phyloP scores from a whole-genome alignment of 2,329 filamentous ascomycete species.

The Microascus cirrosus region DNA sequence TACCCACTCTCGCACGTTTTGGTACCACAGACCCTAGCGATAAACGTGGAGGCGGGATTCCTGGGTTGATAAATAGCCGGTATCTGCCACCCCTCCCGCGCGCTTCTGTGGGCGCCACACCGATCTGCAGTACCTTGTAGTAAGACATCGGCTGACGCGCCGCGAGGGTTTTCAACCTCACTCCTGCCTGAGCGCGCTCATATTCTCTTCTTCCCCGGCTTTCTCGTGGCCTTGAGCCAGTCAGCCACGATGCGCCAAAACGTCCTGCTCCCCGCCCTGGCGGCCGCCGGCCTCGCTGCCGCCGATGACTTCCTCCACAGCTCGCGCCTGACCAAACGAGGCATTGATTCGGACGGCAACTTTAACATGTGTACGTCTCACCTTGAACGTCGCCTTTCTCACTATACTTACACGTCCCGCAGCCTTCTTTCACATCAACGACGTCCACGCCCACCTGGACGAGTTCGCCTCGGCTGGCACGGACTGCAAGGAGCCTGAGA shows the following conservation, averaged over 20 bases:
- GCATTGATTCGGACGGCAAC: slow-evolving; percentile 33
- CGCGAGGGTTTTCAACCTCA: neutral
- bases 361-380: slow-evolving; percentile 36
- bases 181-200: neutral
- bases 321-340: slow-evolving; percentile 35
- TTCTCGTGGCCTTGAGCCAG: neutral
- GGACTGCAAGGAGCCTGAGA: slow-evolving; percentile 43
- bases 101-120: neutral
- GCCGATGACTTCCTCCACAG: slow-evolving; percentile 38
- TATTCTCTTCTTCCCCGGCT: neutral
- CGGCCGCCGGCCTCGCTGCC: slow-evolving; percentile 15
- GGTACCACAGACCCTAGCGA: neutral
- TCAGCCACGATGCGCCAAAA: neutral
- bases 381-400: neutral
- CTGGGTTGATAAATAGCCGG: neutral
- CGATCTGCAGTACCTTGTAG: neutral
- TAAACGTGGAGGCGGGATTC: neutral
- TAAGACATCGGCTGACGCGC: neutral
- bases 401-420: neutral
- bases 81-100: neutral
- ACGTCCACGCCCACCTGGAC: slow-evolving; percentile 57
- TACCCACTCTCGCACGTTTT: neutral
- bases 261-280: slow-evolving; percentile 8
- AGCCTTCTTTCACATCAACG: slow-evolving; percentile 60
- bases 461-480: slow-evolving; percentile 49